phyloP scores from a whole-genome alignment of 306 rosid genomes.

The Macrotyloma uniflorum region DNA sequence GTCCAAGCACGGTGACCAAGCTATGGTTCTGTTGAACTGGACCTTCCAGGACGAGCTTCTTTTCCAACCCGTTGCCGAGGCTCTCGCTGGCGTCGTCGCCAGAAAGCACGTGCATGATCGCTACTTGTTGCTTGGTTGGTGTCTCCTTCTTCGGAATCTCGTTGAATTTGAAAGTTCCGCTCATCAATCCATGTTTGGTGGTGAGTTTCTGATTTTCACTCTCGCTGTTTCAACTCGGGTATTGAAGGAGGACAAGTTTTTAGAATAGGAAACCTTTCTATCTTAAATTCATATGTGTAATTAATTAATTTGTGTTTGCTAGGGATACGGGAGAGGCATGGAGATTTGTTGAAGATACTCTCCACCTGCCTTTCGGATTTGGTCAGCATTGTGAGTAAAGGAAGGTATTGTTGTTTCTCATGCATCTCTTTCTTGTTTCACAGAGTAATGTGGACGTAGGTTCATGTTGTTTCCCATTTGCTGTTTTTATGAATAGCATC shows the following conservation, averaged over 20 bases:
- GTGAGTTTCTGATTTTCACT: conserved; percentile 42
- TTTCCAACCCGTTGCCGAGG: conserved; percentile 55
- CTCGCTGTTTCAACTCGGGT: not conserved
- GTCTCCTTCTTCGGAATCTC: conserved; percentile 68
- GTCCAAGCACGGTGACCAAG: conserved; percentile 71
- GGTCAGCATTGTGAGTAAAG: conserved; percentile 52
- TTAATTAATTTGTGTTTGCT: conserved; percentile 29
- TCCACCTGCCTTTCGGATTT: conserved; percentile 57
- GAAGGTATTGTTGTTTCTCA: conserved; percentile 59
- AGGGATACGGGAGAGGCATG: conserved; percentile 74
- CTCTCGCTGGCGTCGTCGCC: conserved; percentile 56
- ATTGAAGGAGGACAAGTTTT: not conserved
- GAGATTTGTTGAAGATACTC: conserved; percentile 63
- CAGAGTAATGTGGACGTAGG: not conserved
- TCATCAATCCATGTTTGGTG: conserved; percentile 52
- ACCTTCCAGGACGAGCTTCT: conserved; percentile 69
- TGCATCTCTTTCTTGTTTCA: conserved; percentile 3
- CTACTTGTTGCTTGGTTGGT: conserved; percentile 82
- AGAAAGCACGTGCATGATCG: conserved; percentile 69
- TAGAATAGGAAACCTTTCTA: not conserved
- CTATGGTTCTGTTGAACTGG: conserved; percentile 75
- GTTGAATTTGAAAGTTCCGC: conserved; percentile 54
- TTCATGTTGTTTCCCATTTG: not conserved
- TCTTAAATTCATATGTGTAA: not conserved
- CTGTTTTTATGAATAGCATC: not conserved